A percentile compares a stretch with the other conserved stretches of the same genome.
Conservation (phyloP, 805 yeast species). For the Zygotorulaspora chibaensis region DNA sequence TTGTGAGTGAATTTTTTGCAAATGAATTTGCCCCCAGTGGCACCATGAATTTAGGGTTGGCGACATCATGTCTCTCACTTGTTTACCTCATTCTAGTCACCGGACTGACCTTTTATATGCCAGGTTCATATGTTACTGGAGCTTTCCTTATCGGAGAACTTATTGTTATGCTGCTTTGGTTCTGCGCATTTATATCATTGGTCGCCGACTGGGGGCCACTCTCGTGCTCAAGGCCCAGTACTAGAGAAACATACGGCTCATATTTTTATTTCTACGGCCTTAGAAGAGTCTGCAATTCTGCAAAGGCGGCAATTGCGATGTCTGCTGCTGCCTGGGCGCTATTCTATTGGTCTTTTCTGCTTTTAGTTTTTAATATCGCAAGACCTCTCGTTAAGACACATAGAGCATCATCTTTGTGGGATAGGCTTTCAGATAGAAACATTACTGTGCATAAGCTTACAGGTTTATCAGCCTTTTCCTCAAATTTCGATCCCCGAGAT, state of each 20-base stretch:
- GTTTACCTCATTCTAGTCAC: background rate
- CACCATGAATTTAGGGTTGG: background rate
- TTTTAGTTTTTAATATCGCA: background rate
- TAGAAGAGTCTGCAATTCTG: background rate
- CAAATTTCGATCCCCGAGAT: background rate
- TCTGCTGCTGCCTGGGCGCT: background rate
- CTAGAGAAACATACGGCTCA: background rate
- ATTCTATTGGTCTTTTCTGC: background rate
- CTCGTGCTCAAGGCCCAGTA: background rate
- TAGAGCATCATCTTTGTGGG: background rate
- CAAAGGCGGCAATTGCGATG: background rate
- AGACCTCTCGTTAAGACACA: background rate
- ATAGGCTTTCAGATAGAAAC: background rate
- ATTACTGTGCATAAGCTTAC: background rate
- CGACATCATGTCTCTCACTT: background rate
- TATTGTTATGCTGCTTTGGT: background rate
- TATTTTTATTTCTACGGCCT: background rate
- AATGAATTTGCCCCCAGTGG: background rate
- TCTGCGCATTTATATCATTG: background rate
- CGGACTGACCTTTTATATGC: background rate
- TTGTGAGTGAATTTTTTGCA: background rate
- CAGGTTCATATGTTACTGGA: background rate
- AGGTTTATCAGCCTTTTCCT: background rate
- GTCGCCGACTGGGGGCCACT: background rate
- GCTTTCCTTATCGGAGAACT: background rate